Base-by-base conservation (phyloP, 768 basidiomycete genomes). In the Tephrocybe sp. region DNA sequence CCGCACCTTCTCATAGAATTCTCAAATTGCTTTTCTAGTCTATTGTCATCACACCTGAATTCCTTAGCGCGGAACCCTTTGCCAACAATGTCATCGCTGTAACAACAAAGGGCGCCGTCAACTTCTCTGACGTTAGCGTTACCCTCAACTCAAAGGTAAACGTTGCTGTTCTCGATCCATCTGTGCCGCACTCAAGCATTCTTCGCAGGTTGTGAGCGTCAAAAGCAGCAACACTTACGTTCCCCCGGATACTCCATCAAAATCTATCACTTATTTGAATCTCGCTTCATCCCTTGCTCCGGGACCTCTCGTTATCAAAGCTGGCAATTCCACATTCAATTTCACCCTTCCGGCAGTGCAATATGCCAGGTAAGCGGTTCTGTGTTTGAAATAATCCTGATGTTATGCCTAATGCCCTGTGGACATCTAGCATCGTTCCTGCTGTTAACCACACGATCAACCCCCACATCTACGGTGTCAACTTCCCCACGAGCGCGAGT, bases 31-130 rank as follows among this genome's bases (percentile, higher is more conserved):
- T 47, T 3, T 6, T 39, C 16, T 46, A 77, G 72, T 57, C 61
- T 30, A 77, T 80, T 49, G 59, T 73, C 42, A 62, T 81, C 24
- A 56, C 65, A 2, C 79, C 79, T 3, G 57, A 74, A 49, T 73
- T 81, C 56, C 63, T 81, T 54, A 75, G 74, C 48, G 79, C 78
- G 0, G 79, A 80, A 52, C 79, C 79, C 0, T 51, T 81, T 9
- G 68, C 67, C 5, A 73, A 66, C 55, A 73, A 78, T 49, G 52
- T 76, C 4, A 63, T 81, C 37, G 77, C 76, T 5, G 69, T 80
- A 15, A 80, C 78, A 3, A 74, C 75, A 1, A 62, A 68, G 43
- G 79, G 78, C 15, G 68, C 57, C 2, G 77, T 79, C 24, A 67
- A 79, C 57, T 58, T 78, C 29, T 65, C 69, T 12, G 56, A 59